Conservation (phyloP, 164 flowering plant genomes). For the Umbellularia californica region DNA sequence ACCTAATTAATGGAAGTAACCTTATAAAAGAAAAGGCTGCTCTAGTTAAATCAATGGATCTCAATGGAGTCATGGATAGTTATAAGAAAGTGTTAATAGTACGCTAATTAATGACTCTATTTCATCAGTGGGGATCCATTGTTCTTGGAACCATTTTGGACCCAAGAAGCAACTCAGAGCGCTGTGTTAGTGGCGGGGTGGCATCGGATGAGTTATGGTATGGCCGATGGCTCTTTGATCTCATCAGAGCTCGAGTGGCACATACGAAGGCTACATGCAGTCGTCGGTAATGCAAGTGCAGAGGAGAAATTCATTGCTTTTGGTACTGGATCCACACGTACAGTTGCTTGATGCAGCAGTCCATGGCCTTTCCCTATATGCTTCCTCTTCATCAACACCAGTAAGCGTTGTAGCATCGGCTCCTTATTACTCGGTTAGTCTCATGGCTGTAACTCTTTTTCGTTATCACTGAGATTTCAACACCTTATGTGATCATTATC, state of each 20-base stretch:
- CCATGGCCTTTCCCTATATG: constrained; percentile 30
- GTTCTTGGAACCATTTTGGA: constrained; percentile 75
- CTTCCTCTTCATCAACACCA: constrained; percentile 22
- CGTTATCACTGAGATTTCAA: not conserved
- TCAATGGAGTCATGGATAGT: no score
- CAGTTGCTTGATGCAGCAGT: constrained; percentile 68
- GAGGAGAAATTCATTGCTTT: constrained; percentile 45
- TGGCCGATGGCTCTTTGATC: constrained; percentile 14
- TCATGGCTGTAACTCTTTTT: not conserved
- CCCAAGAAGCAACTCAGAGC: constrained; percentile 34
- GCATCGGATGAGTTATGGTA: constrained; percentile 63
- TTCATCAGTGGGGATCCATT: constrained; percentile 60
- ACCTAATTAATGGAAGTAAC: no score
- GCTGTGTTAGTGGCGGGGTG: constrained; percentile 54
- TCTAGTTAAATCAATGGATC: no score
- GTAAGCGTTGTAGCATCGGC: constrained; percentile 48
- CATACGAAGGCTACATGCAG: constrained; percentile 39
- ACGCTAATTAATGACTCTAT: no score
- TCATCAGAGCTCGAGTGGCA: constrained; percentile 36
- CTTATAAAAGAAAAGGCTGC: no score
- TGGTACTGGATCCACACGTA: constrained; percentile 74
- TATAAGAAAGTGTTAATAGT: no score
- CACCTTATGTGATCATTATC: not conserved
- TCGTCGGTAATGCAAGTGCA: constrained; percentile 59
- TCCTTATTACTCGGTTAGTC: constrained; percentile 53